These are phyloP conservation scores for Gymnopilus dilepis DNA, from an alignment of 768 basidiomycete species.

Conservation along the genomic window DNA sequence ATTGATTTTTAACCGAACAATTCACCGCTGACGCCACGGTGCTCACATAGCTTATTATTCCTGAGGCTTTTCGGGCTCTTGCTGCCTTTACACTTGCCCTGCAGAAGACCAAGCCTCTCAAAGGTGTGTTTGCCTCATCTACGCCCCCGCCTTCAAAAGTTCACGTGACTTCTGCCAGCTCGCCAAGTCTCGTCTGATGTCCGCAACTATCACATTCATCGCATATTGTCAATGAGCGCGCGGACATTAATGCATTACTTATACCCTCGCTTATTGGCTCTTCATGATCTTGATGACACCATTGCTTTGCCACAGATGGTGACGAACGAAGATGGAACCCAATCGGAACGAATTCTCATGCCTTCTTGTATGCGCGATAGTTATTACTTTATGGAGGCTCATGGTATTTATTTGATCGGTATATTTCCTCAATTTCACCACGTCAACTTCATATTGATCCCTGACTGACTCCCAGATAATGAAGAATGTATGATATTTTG, in stretches of 20 bases:
- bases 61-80: conserved; percentile 88
- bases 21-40: too few relatives aligned
- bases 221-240: conserved; percentile 72
- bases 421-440: conserved; percentile 26
- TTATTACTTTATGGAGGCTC: conserved; percentile 85
- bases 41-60: conserved; percentile 78
- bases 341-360: conserved; percentile 61
- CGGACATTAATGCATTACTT: conserved; percentile 76
- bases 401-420: conserved; percentile 96
- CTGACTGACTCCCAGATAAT: conserved; percentile 25
- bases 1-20: too few relatives aligned
- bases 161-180: conserved; percentile 45
- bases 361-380: conserved; percentile 84
- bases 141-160: neutral
- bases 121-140: conserved; percentile 61
- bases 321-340: conserved; percentile 30
- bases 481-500: conserved; percentile 73
- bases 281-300: conserved; percentile 81
- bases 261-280: conserved; percentile 86
- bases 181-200: conserved; percentile 93
- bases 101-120: conserved; percentile 90
- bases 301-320: conserved; percentile 68
- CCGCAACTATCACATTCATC: conserved; percentile 83
- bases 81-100: conserved; percentile 83
- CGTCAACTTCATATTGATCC: neutral